Conservation (phyloP, 305 asterid genomes). For the Solanum aculeatissimum region DNA sequence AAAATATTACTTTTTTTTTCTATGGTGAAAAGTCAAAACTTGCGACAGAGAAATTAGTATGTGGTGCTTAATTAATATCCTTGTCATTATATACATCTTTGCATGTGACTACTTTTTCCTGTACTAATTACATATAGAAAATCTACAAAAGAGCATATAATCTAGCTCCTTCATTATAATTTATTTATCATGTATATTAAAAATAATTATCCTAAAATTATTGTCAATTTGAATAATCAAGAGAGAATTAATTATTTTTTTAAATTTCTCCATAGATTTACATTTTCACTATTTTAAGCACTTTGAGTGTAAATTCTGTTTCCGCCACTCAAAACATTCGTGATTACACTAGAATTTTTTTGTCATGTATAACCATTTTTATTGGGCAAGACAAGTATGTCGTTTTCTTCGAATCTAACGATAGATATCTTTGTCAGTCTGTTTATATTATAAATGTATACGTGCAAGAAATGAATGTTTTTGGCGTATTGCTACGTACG, state of each 20-base stretch:
- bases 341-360: not conserved
- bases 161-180: no score
- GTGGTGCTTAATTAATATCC: not conserved
- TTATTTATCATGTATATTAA: no score
- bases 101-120: not conserved
- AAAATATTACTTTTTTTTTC: no score
- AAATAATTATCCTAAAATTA: no score
- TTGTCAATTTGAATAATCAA: no score
- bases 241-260: no score
- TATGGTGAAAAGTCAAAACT: no score
- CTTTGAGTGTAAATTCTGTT: no score
- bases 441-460: not conserved
- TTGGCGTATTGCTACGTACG: not conserved
- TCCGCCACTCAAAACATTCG: not conserved
- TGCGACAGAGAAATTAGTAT: no score
- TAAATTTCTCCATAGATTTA: no score
- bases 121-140: not conserved
- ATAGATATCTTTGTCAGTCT: not conserved
- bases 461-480: not conserved
- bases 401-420: not conserved
- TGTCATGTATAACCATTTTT: not conserved
- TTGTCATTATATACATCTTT: not conserved
- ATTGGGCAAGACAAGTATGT: not conserved
- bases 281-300: no score
- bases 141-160: not conserved